These are phyloP conservation scores for Pseudonectria foliicola DNA, from an alignment of 2,329 filamentous ascomycete species.

Conservation along the genomic window DNA sequence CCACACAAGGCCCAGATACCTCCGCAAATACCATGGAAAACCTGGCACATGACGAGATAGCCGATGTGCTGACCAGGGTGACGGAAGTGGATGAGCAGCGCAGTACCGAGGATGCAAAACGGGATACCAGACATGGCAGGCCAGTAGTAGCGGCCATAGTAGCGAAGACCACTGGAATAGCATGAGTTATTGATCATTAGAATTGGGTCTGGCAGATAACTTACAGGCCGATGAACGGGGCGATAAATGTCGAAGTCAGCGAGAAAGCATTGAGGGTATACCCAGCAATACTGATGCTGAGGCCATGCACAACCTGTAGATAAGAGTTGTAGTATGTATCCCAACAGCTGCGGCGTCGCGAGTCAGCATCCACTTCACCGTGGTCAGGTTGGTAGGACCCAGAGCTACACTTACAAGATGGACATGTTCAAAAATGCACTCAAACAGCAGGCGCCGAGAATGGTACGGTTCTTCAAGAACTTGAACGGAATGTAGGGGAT, in stretches of 20 bases:
- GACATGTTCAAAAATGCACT: constrained; percentile 33
- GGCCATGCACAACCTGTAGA: constrained; percentile 42
- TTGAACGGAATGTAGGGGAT: constrained; percentile 38
- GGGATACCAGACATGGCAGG: constrained; percentile 42
- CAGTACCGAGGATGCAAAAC: constrained; percentile 45
- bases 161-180: constrained; percentile 33
- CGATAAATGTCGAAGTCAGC: constrained; percentile 40
- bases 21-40: constrained; percentile 42
- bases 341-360: constrained; percentile 34
- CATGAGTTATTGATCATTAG: too few species aligned
- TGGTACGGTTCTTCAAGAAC: constrained; percentile 41
- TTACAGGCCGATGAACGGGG: constrained; percentile 36
- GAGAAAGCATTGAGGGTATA: constrained; percentile 42
- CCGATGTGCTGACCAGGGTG: constrained; percentile 31
- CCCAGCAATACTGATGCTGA: constrained; percentile 38
- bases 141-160: constrained; percentile 44
- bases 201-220: too few species aligned
- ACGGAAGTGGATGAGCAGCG: constrained; percentile 31
- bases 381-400: constrained; percentile 11
- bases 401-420: constrained; percentile 10
- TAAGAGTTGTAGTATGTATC: constrained; percentile 44
- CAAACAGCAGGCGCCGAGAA: constrained; percentile 39
- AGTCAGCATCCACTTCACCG: constrained; percentile 47
- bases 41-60: constrained; percentile 43
- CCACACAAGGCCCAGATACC: constrained; percentile 41